Evolutionary conservation across 2,329 filamentous ascomycete genomes (phyloP), one percentile per base, ranked within the genome.

Genomic region (Ascochyta pisi): DNA sequence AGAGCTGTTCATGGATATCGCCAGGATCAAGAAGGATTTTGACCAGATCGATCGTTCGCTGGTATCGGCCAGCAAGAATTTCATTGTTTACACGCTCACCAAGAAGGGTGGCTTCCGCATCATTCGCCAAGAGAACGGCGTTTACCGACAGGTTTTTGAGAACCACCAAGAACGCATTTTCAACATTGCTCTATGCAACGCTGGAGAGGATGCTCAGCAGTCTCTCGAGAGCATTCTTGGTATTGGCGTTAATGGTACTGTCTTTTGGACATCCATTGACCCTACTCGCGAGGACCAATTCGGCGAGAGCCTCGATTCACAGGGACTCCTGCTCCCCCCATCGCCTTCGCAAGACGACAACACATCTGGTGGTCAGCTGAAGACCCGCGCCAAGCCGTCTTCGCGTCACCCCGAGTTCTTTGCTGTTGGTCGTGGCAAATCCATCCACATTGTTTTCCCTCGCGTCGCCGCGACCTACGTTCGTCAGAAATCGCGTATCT

Each of bases 1-100:
- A 54, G 89, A 94, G 63, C 85, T 89, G 39, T 88, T 96, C 67
- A 90, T 96, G 82, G 92, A 96, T 66, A 95, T 99, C 71, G 94
- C 95, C 47, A 87, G 92, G 54, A 83, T 98, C 62, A 96, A 96
- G 83, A 98, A 98, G 79, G 92, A 96, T 5, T 98, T 98, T 68
- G 95, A 99, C 71, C 95, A 98, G 78, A 89, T 97, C 60, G 95
- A 99, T 73, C 90, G 96, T 63, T 96, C 93, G 61, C 84, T 99
- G 29, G 94, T 94, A 45, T 90, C 93, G 5, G 93, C 94, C 16
- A 94, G 92, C 24, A 88, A 91, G 70, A 89, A 89, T 57, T 96
- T 95, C 78, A 98, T 99, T 76, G 89, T 91, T 6, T 99, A 98
- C 69, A 92, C 92, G 39, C 91, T 96, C 81, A 91, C 91, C 39